Base-by-base conservation (phyloP, 306 rosid genomes). In the Castanea crenata region DNA sequence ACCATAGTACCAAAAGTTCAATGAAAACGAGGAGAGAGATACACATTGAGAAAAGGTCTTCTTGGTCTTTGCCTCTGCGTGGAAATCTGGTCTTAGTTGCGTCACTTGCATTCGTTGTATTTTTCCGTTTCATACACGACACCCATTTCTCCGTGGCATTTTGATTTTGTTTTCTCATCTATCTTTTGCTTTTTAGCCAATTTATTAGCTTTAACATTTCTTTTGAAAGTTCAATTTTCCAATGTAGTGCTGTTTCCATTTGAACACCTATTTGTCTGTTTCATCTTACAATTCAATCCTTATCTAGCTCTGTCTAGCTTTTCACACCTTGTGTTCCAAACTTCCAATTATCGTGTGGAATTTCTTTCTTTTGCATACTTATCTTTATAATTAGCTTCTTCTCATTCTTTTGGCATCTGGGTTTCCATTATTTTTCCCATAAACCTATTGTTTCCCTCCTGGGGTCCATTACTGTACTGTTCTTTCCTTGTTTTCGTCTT, bases 271-370 rank as follows among this genome's bases (percentile, higher is more conserved):
- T 21, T 20, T 20, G 21, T 76, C 72, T 32, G 1, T 46, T 27
- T 27, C 16, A 20, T 70, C 46, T 7, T 38, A 21, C 3, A 44
- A 35, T 20, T 41, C 27, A 13, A 34, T 23, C 29, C 71, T 67
- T 55, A 55, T 74, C 69, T 74, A 55, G 79, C 52, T 25, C 15
- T 68, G 1, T 55, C 35, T 55, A 54, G 54, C 54, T 49, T 49
- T 80, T 74, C 79, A 74, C 69, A 80, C 41, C 67, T 41, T 7
- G 46, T 7, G 46, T 38, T 46, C 20, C 20, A 62, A 38, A 38
- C 46, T 38, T 41, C 34, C 20, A 67, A 74, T 27, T 69, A 13
- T 56, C 71, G 4, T 5, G 35, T 32, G 34, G 72, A 68, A 25
- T 69, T 10, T 57, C 52, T 32, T 67, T 52, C 21, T 44, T 65